These are phyloP conservation scores for Fraxinus ornus DNA, from an alignment of 305 asterid genomes.

Conservation along the genomic window DNA sequence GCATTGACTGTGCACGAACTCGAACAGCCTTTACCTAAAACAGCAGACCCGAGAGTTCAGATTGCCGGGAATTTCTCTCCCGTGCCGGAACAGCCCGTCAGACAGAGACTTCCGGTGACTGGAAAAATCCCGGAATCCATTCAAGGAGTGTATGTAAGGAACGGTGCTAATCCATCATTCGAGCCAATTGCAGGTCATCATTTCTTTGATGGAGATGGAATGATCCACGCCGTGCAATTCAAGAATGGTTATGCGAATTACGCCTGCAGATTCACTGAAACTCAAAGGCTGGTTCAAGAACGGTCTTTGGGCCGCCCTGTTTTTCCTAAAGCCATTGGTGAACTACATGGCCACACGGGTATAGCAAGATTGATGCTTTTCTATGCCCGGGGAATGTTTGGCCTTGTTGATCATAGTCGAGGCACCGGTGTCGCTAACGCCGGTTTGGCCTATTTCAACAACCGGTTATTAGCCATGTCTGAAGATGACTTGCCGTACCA, in stretches of 20 bases:
- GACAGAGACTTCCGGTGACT: slow-evolving; percentile 41
- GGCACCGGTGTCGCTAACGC: slow-evolving; percentile 96
- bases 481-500: slow-evolving; percentile 91
- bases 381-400: slow-evolving; percentile 69
- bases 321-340: slow-evolving; percentile 92
- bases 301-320: slow-evolving; percentile 68
- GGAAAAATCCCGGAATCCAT: slow-evolving; percentile 64
- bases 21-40: slow-evolving; percentile 45
- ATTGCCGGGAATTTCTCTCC: slow-evolving; percentile 55
- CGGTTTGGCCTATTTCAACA: slow-evolving; percentile 72
- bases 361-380: slow-evolving; percentile 70
- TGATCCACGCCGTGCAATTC: slow-evolving; percentile 79
- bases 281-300: slow-evolving; percentile 65
- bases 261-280: slow-evolving; percentile 82
- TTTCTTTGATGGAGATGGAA: slow-evolving; percentile 93
- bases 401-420: slow-evolving; percentile 59
- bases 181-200: slow-evolving; percentile 90
- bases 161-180: slow-evolving; percentile 86
- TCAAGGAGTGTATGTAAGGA: slow-evolving; percentile 67
- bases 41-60: slow-evolving; percentile 50
- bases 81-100: slow-evolving; percentile 47
- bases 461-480: slow-evolving; percentile 79
- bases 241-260: slow-evolving; percentile 60
- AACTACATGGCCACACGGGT: slow-evolving; percentile 86
- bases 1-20: slow-evolving; percentile 37